Evolutionary conservation across 129 eudicot species (phyloP), one percentile per base, ranked within the genome.

Genomic region (Apium graveolens): DNA sequence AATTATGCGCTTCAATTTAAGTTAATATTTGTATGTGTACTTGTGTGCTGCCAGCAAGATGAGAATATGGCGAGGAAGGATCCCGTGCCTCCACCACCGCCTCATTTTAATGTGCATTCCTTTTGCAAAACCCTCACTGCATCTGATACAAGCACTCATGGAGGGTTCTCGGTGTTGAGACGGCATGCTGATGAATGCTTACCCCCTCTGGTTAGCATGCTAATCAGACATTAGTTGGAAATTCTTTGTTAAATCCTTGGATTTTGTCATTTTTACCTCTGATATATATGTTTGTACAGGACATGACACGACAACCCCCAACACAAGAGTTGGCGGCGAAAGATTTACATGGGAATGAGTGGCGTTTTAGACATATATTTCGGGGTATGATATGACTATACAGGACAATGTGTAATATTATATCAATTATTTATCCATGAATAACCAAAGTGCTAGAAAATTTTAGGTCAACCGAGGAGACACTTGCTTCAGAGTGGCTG

Each of bases 281-380:
- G 14, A 11, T 26, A 60, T n/a, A 1, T 60, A 21, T 60, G 29
- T 60, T 11, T 60, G 10, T 60, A 7, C 68, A 60, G 96, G 93
- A 92, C 78, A 92, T 92, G 97, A 86, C 97, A 57, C 88, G 88
- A 55, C 97, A 90, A 79, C 96, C 97, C 13, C 97, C 97, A 27
- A 90, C 97, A 90, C 97, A 93, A 57, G 98, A 93, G 84, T 84
- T 91, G 84, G 93, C 89, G 75, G 96, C 98, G 27, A 87, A 84
- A 48, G 98, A 93, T 89, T 93, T 91, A 72, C 98, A 91, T 86
- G 86, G 91, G 81, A 86, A 85, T 78, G 97, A 93, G 78, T 93
- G 97, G 98, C 96, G 86, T 81, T 93, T 93, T 82, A 88, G 97
- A 76, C 98, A 93, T 88, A 91, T 93, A 70, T 93, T 93, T 81